Base-by-base conservation (phyloP, 2,329 filamentous ascomycete genomes). In the Fusarium sp. region DNA sequence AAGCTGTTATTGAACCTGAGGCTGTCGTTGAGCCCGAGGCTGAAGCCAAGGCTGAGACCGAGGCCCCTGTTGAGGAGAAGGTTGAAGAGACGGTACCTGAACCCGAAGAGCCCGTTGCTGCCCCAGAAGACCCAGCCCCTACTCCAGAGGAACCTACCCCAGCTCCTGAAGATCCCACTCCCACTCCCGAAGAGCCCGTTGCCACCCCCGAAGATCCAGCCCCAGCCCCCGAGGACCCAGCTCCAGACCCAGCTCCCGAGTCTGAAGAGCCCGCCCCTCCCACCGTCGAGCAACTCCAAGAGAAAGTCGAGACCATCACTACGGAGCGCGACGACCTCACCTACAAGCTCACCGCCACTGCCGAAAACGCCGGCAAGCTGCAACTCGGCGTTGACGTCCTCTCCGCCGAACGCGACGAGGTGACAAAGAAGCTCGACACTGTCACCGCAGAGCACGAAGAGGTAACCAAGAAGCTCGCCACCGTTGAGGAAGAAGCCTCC, bases 371-470 rank as follows among this genome's bases (percentile, higher is more conserved):
- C 23, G 62, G 50, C 4, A 48, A 62, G 35, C 45, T 65, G 0
- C 52, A 65, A 20, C 44, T 51, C 20, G 59, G 57, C n/a, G 55
- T 49, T 8, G 56, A 62, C 25, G 52, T 44, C 9, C 35, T 66
- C 6, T 43, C 48, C 1, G 39, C 59, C 7, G 60, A 65, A 40
- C 27, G 50, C 6, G 70, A 72, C 11, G 70, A 72, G n/a, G 60
- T 72, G 6, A 56, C 50, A 8, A 20, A 14, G 7, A 72, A 73
- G 55, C 62, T 73, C n/a, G 52, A 55, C 0, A 57, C 63, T 17
- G 35, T 37, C 7, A 67, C 72, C 1, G 68, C 66, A 1, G 71
- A 73, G 57, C 71, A 67, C 1, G 71, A 73, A 11, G 70, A 74
- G 40, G 60, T 74, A 13, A 63, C 71, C 7, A 59, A 62, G 55